phyloP scores from a whole-genome alignment of 1,139 yeast genomes.

The Meyerozyma carpophila region DNA sequence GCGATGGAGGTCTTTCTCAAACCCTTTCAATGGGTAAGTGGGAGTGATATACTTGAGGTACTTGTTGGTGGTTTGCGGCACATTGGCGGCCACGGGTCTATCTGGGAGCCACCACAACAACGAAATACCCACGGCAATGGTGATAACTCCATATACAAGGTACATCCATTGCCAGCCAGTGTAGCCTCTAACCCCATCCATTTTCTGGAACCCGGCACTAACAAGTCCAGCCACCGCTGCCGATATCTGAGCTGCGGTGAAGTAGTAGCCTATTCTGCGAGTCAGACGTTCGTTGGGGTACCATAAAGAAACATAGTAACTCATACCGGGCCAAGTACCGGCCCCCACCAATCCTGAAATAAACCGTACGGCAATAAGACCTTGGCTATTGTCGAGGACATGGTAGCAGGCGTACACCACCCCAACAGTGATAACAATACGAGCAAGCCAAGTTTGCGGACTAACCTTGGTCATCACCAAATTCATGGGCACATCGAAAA shows the following conservation, averaged over 20 bases:
- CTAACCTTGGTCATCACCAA: conserved; percentile 76
- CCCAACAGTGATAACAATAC: conserved; percentile 76
- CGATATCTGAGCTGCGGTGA: conserved; percentile 85
- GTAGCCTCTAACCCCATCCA: conserved; percentile 65
- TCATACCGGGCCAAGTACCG: conserved; percentile 93
- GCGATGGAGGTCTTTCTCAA: conserved; percentile 54
- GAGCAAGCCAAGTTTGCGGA: conserved; percentile 80
- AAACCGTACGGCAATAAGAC: conserved; percentile 67
- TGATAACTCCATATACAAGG: conserved; percentile 67
- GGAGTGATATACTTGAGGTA: conserved; percentile 29
- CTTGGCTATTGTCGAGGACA: conserved; percentile 48
- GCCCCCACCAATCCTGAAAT: conserved; percentile 80
- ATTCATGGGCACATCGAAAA: conserved; percentile 87
- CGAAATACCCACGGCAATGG: conserved; percentile 60
- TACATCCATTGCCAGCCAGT: conserved; percentile 91
- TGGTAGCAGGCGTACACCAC: conserved; percentile 70
- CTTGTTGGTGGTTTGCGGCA: conserved; percentile 8
- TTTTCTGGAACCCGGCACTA: conserved; percentile 80
- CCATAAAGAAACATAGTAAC: conserved; percentile 80
- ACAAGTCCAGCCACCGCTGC: conserved; percentile 85
- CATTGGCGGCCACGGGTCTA: conserved; percentile 32
- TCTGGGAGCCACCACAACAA: conserved; percentile 87
- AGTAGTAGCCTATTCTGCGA: conserved; percentile 79
- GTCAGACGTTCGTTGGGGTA: conserved; percentile 79
- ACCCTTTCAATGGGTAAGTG: conserved; percentile 46